Evolutionary conservation across 2,329 filamentous ascomycete species (phyloP).

Genomic region (Juglanconis oblonga): DNA sequence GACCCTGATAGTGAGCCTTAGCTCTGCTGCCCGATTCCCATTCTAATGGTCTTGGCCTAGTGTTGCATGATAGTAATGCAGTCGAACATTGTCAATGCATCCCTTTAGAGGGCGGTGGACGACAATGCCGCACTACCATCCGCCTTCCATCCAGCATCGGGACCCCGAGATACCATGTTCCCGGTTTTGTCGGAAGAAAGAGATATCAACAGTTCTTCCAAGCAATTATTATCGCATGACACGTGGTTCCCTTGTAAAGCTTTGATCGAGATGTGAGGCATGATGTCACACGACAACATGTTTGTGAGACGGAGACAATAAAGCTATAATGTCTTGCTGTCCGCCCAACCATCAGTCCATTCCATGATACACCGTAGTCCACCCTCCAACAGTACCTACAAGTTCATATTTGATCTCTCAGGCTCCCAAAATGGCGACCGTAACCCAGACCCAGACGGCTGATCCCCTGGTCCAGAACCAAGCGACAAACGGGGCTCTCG

Average conservation of each 20-base stretch:
- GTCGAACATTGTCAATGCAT: constrained; percentile 4
- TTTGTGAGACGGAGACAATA: not conserved
- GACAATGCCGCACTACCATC: not conserved
- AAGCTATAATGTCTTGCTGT: not conserved
- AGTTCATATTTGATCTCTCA: too few relatives aligned
- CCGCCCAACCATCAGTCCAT: not conserved
- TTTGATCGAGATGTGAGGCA: not conserved
- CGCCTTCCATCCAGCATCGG: constrained; percentile 1
- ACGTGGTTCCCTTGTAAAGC: not conserved
- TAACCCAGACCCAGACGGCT: constrained; percentile 2
- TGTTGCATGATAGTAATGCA: not conserved
- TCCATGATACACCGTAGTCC: not conserved
- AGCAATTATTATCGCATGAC: not conserved
- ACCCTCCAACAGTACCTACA: not conserved
- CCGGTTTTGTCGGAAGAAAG: not conserved
- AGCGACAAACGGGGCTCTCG: not conserved
- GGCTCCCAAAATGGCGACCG: not conserved
- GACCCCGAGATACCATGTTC: not conserved
- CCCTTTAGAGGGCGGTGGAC: not conserved
- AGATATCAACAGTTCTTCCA: not conserved
- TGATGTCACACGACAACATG: not conserved
- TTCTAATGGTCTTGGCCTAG: not conserved
- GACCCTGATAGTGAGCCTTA: not conserved
- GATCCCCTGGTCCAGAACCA: not conserved
- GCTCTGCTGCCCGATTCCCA: not conserved